Percentiles rank a stretch among this genome's conserved stretches.
These are phyloP conservation scores for Naganishia friedmannii DNA, from an alignment of 768 basidiomycete species.

Conservation along the genomic window DNA sequence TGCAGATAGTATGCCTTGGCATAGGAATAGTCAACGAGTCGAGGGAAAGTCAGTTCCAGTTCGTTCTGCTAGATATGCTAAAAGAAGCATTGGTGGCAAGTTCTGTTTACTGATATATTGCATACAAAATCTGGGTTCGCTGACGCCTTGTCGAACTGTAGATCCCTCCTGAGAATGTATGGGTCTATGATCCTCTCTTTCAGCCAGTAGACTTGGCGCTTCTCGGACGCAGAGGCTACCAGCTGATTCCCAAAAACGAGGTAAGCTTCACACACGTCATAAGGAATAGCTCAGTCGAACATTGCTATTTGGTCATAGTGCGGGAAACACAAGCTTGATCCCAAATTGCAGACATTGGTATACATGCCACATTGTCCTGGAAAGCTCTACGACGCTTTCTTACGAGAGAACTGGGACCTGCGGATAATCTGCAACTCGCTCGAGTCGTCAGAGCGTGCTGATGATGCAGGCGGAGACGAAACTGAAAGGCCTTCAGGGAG, in stretches of 20 bases:
- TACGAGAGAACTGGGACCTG: slow-evolving; percentile 8
- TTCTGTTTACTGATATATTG: neutral
- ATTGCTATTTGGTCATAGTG: neutral
- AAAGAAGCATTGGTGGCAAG: neutral
- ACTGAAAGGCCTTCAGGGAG: neutral
- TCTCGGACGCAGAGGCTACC: neutral
- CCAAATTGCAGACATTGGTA: neutral
- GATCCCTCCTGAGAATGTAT: slow-evolving; percentile 2
- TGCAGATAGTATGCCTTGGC: slow-evolving; percentile 20
- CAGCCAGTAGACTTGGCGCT: slow-evolving; percentile 5
- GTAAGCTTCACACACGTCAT: neutral
- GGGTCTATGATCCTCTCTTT: slow-evolving; percentile 17
- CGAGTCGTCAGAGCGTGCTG: neutral
- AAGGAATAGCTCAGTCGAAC: too few species aligned
- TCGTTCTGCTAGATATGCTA: slow-evolving; percentile 13
- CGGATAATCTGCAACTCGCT: neutral
- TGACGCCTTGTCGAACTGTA: neutral
- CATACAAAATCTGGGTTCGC: neutral
- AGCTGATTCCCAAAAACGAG: slow-evolving; percentile 14
- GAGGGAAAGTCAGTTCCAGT: slow-evolving; percentile 19
- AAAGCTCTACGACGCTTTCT: slow-evolving; percentile 20
- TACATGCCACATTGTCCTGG: slow-evolving; percentile 23
- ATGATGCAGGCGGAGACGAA: neutral
- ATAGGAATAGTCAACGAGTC: slow-evolving; percentile 18
- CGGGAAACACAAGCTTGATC: slow-evolving; percentile 17